Percentiles rank a stretch among this genome's conserved stretches.
Evolutionary conservation across 306 rosid species (phyloP).

Genomic region (Vigna hirtella): DNA sequence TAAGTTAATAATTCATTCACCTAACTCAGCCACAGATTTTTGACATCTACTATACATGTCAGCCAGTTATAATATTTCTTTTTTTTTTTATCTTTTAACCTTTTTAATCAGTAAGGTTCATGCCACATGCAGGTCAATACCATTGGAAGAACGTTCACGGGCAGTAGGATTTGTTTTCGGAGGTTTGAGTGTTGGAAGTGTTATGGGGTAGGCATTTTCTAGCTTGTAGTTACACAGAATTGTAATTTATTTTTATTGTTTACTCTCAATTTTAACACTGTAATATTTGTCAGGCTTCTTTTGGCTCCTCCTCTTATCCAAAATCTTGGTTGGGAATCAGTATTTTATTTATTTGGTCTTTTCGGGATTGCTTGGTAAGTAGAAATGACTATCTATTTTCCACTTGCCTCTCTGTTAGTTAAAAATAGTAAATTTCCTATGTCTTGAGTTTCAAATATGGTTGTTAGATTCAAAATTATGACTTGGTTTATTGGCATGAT

Average conservation of each 20-base stretch:
- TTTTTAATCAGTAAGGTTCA: constrained; percentile 42
- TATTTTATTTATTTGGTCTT: constrained; percentile 82
- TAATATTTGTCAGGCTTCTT: constrained; percentile 73
- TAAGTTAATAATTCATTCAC: constrained; percentile 20
- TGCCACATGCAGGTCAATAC: constrained; percentile 73
- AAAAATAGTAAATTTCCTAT: constrained; percentile 34
- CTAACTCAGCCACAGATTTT: neutral
- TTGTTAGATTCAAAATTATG: constrained; percentile 40
- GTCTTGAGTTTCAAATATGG: constrained; percentile 22
- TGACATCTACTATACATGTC: constrained; percentile 1
- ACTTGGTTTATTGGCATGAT: constrained; percentile 30
- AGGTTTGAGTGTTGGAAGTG: constrained; percentile 98
- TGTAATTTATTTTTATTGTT: constrained; percentile 20
- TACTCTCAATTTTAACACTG: constrained; percentile 44
- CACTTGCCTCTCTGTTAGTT: constrained; percentile 21
- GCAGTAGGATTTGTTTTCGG: constrained; percentile 98
- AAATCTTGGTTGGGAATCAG: constrained; percentile 93
- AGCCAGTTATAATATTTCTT: neutral
- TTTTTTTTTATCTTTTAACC: constrained; percentile 10
- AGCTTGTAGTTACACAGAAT: constrained; percentile 17
- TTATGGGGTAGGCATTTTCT: constrained; percentile 73
- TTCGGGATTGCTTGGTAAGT: constrained; percentile 91
- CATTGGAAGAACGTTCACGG: constrained; percentile 95
- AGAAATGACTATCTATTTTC: constrained; percentile 39
- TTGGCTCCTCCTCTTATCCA: constrained; percentile 93